A percentile compares a stretch with the other conserved stretches of the same genome.
These are phyloP conservation scores for Salix caprea DNA, from an alignment of 345 rosid species.

Conservation along the genomic window DNA sequence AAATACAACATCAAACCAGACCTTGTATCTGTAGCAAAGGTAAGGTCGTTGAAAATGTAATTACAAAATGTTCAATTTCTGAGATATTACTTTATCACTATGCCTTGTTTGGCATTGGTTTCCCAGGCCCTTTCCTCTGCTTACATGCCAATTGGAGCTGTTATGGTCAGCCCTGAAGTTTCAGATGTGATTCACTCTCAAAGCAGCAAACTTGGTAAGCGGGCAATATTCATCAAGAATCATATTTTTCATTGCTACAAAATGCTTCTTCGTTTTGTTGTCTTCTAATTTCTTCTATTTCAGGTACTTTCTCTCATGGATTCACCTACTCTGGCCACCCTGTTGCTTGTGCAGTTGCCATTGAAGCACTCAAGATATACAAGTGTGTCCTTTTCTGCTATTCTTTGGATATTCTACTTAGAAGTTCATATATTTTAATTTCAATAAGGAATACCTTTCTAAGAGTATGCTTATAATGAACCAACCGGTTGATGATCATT, in stretches of 20 bases:
- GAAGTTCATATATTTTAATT: neutral
- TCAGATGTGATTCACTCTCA: conserved; percentile 86
- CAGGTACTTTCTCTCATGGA: conserved; percentile 89
- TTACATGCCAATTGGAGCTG: conserved; percentile 93
- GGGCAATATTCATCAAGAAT: neutral
- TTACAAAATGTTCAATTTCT: neutral
- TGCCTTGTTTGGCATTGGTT: conserved; percentile 1
- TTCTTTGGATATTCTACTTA: neutral
- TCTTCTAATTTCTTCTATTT: conserved; percentile 8
- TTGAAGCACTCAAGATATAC: conserved; percentile 72
- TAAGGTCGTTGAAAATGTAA: conserved; percentile 22
- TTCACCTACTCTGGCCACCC: conserved; percentile 97
- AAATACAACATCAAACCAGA: conserved; percentile 88
- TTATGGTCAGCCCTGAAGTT: conserved; percentile 74
- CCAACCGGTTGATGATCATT: neutral
- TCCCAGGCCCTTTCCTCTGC: conserved; percentile 87
- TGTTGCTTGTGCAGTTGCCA: conserved; percentile 84
- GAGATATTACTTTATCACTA: neutral
- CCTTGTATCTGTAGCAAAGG: conserved; percentile 89
- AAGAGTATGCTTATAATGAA: neutral
- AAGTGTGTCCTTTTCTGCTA: conserved; percentile 36
- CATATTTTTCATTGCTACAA: neutral
- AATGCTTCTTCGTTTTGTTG: neutral
- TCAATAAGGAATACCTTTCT: neutral
- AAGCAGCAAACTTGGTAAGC: conserved; percentile 88